Evolutionary conservation across 441 rosid species (phyloP).

Genomic region (Caryocar brasiliense): DNA sequence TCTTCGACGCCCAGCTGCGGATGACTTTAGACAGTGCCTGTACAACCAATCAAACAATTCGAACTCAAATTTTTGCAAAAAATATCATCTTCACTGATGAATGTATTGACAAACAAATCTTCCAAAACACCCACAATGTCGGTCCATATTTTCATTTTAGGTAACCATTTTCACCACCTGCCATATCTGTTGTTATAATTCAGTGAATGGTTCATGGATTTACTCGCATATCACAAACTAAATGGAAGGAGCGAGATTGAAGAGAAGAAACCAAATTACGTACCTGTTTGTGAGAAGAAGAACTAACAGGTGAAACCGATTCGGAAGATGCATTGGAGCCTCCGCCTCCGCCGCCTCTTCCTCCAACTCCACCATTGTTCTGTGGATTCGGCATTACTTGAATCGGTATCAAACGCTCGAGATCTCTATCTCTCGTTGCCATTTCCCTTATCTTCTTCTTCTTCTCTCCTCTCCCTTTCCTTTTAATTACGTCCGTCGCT

Average conservation of each 20-base stretch:
- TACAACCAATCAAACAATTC: not conserved
- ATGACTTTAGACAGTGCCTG: slow-evolving; percentile 67
- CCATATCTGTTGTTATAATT: too few relatives aligned
- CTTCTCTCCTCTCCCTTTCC: slow-evolving; percentile 10
- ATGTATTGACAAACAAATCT: too few relatives aligned
- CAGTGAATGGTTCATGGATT: too few relatives aligned
- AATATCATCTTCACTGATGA: too few relatives aligned
- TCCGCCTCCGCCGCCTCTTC: not conserved
- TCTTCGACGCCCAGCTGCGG: slow-evolving; percentile 74
- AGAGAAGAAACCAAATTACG: too few relatives aligned
- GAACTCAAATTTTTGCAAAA: too few relatives aligned
- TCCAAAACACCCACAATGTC: too few relatives aligned
- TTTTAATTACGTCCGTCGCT: too few relatives aligned
- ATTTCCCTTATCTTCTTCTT: not conserved
- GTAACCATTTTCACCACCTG: too few relatives aligned
- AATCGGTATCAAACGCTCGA: slow-evolving; percentile 33
- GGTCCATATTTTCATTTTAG: too few relatives aligned
- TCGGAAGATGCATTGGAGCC: slow-evolving; percentile 16
- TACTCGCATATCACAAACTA: too few relatives aligned
- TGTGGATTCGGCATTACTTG: slow-evolving; percentile 12
- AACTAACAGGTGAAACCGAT: slow-evolving; percentile 21
- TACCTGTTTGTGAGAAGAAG: slow-evolving; percentile 1
- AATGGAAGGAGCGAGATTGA: too few relatives aligned
- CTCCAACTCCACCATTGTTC: not conserved
- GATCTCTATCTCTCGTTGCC: slow-evolving; percentile 27